Base-by-base conservation (phyloP, 1,284 basidiomycete genomes). In the Macrocystidia cucumis region DNA sequence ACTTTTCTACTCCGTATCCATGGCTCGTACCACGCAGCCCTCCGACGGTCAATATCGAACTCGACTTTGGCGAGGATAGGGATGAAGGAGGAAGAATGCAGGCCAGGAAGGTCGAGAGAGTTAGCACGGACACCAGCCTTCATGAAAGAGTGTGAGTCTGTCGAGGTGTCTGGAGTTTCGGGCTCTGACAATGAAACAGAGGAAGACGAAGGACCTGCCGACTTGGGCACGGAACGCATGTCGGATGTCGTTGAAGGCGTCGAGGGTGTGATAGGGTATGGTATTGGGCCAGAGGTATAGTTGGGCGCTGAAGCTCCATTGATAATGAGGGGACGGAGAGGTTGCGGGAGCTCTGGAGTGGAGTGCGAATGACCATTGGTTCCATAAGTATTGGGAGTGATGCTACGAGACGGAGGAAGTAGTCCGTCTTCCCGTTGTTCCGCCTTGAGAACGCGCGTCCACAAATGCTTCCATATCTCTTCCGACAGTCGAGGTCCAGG, bases 31-130 rank as follows among this genome's bases (percentile, higher is more conserved):
- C 89, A 91, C n/a, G 64, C 62, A 7, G 83, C 85, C 45, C 69
- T 78, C 33, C 69, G 63, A 29, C 65, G 65, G 52, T 91, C 87
- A 45, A 91, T 83, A 50, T 91, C 86, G 46, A 91, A 91, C 55
- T 91, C 88, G 12, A 91, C 74, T 59, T 89, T 91, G 34, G 88
- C 89, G 19, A 91, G 68, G 40, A 91, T 78, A 9, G 85, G 85
- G 34, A 88, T 75, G 28, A 85, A 57, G 18, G 80, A 74, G 33
- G 69, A 54, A 11, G 77, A 75, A 40, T 58, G 54, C 30, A 86
- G 60, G 4, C 83, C 82, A 11, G 79, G 76, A n/a, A 84, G 63
- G 39, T 76, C 66, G 34, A 82, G 56, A 21, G 67, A 65, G 32
- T 69, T 64, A 19, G 63, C 64, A 32, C 59, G 61, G 12, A 53